phyloP scores from a whole-genome alignment of 2,329 filamentous ascomycete genomes.

The Neofusicoccum cordaticola region DNA sequence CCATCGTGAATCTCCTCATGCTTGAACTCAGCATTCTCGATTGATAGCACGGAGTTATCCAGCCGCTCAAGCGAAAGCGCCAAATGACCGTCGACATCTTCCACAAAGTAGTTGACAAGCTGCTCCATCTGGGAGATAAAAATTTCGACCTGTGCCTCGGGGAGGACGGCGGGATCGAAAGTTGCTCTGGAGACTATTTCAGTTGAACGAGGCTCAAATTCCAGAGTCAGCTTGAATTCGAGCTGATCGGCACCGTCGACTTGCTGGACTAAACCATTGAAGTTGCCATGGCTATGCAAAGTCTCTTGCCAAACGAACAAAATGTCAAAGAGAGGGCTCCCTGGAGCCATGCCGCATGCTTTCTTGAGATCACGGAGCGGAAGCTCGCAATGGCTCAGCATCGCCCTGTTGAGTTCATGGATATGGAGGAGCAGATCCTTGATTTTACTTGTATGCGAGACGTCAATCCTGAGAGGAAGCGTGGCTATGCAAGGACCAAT shows the following conservation, averaged over 20 bases:
- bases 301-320: slow-evolving; percentile 85
- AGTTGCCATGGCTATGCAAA: slow-evolving; percentile 39
- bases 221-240: slow-evolving; percentile 73
- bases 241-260: slow-evolving; percentile 65
- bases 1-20: slow-evolving; percentile 24
- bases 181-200: slow-evolving; percentile 53
- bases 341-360: slow-evolving; percentile 53
- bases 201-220: slow-evolving; percentile 63
- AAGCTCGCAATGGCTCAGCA: slow-evolving; percentile 62
- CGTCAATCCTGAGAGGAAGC: slow-evolving; percentile 66
- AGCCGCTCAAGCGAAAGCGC: neutral
- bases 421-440: slow-evolving; percentile 62
- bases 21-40: slow-evolving; percentile 40
- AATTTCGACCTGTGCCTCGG: slow-evolving; percentile 53
- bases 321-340: slow-evolving; percentile 67
- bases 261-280: slow-evolving; percentile 49
- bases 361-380: slow-evolving; percentile 69
- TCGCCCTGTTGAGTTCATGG: slow-evolving; percentile 63
- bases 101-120: slow-evolving; percentile 47
- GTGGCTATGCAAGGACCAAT: slow-evolving; percentile 79
- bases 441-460: slow-evolving; percentile 45
- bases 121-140: slow-evolving; percentile 62
- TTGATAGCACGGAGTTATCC: slow-evolving; percentile 31
- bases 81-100: slow-evolving; percentile 32
- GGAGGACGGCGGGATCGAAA: slow-evolving; percentile 54